Base-by-base conservation (phyloP, 2,329 filamentous ascomycete genomes). In the Aspergillus cejpii region DNA sequence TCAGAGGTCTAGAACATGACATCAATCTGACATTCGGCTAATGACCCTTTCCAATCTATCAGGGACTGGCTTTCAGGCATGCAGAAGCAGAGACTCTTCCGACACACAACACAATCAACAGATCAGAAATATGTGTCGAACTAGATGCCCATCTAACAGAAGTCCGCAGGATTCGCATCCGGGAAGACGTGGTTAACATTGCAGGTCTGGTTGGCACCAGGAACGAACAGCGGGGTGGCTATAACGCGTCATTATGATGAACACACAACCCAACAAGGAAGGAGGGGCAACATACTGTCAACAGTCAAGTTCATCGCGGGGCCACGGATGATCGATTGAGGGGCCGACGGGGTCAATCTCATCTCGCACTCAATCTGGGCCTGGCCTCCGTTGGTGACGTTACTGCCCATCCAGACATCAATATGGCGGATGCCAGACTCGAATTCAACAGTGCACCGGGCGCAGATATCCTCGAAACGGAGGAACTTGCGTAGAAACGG, bases 401-500 rank as follows among this genome's bases (percentile, higher is more conserved):
- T 62, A 10, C 57, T 63, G 2, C 68, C 67, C 7, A 64, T 66
- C 63, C 67, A 71, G 40, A 70, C 57, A 41, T 70, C 67, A 39
- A 68, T 60, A 48, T 68, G 64, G 33, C 51, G 51, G 11, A 56
- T 44, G 11, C 54, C 44, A 8, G 34, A 45, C 6, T 41, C 37
- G 57, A 59, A 67, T 28, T 66, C 50, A 17, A 15, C 44, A 36
- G 41, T 45, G 52, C 66, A 70, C 37, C 63, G 49, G 3, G 46
- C 57, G 45, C 66, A 70, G 24, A 48, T 54, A 39, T 68, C 67
- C 48, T 70, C 61, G 29, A 60, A 58, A 3, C 63, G 59, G 4
- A 71, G 54, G 47, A 74, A 74, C 54, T 75, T 74, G 42, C 61
- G 62, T 23, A 71, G 47, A 45, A 70, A 71, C 0, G 70, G 70